phyloP scores from a whole-genome alignment of 2,329 filamentous ascomycete genomes.

The Chaetomium globosum region DNA sequence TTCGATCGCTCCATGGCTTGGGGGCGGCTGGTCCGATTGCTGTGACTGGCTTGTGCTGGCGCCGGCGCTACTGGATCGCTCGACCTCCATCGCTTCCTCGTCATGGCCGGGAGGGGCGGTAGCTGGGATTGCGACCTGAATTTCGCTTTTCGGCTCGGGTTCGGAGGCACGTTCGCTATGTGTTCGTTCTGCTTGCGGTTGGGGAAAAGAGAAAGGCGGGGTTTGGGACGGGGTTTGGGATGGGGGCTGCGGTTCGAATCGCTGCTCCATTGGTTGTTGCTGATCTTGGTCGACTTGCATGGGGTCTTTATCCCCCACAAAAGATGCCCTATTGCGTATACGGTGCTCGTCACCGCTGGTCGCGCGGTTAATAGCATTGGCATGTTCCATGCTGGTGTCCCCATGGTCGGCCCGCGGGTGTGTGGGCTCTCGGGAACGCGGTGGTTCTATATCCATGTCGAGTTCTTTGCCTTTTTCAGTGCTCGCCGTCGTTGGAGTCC shows the following conservation, averaged over 20 bases:
- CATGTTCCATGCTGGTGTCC: conserved; percentile 22
- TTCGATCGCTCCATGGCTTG: conserved; percentile 12
- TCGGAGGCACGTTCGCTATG: conserved; percentile 13
- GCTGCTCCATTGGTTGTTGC: neutral
- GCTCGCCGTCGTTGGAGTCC: conserved; percentile 38
- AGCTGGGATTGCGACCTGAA: conserved; percentile 12
- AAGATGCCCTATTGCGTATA: neutral
- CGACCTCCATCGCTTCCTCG: conserved; percentile 32
- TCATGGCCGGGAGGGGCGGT: neutral
- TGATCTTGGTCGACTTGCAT: conserved; percentile 15
- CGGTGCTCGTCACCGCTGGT: neutral
- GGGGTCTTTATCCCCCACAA: neutral
- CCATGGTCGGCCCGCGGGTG: conserved; percentile 16
- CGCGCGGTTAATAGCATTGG: neutral
- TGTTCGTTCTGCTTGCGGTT: neutral
- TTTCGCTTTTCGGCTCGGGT: conserved; percentile 24
- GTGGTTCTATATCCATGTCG: conserved; percentile 26
- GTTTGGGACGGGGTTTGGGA: neutral
- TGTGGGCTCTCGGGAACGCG: conserved; percentile 17
- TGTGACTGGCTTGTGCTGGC: conserved; percentile 13
- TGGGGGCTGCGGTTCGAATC: neutral
- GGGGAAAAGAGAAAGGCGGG: neutral
- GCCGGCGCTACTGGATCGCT: conserved; percentile 14
- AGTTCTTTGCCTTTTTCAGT: conserved; percentile 37
- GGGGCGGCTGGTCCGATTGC: conserved; percentile 14